A percentile compares a stretch with the other conserved stretches of the same genome.
Evolutionary conservation across 345 rosid genomes (phyloP).

Genomic region (Murraya paniculata): DNA sequence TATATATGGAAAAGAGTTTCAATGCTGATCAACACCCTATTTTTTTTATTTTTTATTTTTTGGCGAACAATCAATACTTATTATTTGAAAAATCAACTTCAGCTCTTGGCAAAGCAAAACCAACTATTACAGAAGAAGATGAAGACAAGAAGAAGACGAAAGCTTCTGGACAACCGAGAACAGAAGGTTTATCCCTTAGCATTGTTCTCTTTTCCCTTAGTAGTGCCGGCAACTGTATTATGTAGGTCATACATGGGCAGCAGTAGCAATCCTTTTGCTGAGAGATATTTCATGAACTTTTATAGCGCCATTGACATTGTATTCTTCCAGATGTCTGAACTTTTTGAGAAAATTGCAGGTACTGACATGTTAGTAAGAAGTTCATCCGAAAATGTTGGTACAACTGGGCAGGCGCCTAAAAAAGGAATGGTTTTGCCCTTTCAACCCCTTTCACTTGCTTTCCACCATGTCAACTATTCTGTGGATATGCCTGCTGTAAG

Average conservation of each 20-base stretch:
- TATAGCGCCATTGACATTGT: background rate
- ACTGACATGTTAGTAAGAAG: constrained; percentile 22
- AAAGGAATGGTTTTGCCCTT: constrained; percentile 93
- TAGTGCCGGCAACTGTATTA: background rate
- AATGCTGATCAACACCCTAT: background rate
- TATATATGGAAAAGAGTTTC: background rate
- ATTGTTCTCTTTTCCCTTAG: background rate
- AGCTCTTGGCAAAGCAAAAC: constrained; percentile 64
- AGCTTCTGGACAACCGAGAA: constrained; percentile 12
- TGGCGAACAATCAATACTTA: too few species aligned
- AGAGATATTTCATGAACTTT: background rate
- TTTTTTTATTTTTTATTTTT: too few species aligned
- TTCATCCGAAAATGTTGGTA: constrained; percentile 23
- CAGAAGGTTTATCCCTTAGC: constrained; percentile 42
- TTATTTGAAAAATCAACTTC: constrained; percentile 10
- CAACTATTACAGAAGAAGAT: constrained; percentile 45
- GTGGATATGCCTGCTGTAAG: constrained; percentile 94
- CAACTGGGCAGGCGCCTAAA: constrained; percentile 22
- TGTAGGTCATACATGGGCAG: background rate
- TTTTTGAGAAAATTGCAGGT: constrained; percentile 33
- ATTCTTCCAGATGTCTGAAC: constrained; percentile 10
- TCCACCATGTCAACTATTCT: constrained; percentile 71
- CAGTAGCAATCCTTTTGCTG: background rate
- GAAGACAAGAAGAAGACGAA: constrained; percentile 18
- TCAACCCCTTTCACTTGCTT: constrained; percentile 78